Conservation (phyloP, 78 protist species). For the Protostelium mycophagum region DNA sequence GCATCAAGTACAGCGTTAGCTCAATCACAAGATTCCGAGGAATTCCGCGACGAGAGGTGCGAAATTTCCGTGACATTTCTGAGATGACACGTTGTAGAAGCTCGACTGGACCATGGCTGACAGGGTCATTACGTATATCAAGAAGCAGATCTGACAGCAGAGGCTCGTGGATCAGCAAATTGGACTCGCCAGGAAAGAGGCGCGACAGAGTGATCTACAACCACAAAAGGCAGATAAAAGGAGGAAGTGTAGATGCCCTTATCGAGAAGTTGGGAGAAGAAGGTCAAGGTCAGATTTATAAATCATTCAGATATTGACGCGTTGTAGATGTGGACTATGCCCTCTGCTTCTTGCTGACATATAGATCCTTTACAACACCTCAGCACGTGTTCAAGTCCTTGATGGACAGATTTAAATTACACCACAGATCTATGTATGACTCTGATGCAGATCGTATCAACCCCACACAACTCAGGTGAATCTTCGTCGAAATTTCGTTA, state of each 20-base stretch:
- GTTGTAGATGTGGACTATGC: background rate
- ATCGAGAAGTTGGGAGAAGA: background rate
- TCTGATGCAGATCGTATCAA: too few relatives aligned
- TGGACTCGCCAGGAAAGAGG: too few relatives aligned
- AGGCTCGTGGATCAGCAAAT: too few relatives aligned
- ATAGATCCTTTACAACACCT: background rate
- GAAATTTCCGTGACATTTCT: background rate
- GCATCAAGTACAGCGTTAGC: too few relatives aligned
- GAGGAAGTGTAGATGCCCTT: background rate
- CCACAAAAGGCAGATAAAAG: background rate
- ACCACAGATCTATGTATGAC: too few relatives aligned
- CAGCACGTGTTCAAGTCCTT: background rate
- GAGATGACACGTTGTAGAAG: background rate
- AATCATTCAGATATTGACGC: background rate
- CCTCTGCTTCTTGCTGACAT: background rate
- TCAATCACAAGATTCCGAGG: too few relatives aligned
- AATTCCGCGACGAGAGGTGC: background rate
- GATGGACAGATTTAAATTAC: background rate
- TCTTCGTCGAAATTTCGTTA: too few relatives aligned
- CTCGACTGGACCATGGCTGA: too few relatives aligned
- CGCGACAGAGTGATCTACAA: too few relatives aligned
- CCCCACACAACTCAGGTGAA: too few relatives aligned
- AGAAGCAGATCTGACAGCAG: too few relatives aligned
- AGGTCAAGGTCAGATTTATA: background rate
- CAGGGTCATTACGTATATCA: too few relatives aligned